Conservation (phyloP, 768 basidiomycete species). For the Hortiboletus campestris region DNA sequence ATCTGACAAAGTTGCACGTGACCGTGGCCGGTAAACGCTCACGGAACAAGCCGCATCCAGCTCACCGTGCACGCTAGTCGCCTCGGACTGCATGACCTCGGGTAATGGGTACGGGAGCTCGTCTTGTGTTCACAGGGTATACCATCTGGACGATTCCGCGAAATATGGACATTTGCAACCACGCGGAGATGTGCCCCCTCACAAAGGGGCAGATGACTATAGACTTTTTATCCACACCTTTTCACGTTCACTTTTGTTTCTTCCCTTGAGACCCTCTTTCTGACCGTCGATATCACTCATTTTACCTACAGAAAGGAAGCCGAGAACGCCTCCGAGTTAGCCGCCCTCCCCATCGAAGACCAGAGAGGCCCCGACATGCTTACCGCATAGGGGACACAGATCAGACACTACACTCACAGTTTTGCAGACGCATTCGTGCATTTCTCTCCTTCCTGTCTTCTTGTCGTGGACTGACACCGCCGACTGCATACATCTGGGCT, state of each 20-base stretch:
- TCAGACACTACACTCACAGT: conserved; percentile 59
- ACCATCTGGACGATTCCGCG: no score
- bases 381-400: conserved; percentile 57
- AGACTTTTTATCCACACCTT: neutral
- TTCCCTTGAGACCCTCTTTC: neutral
- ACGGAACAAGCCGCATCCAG: no score
- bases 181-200: no score
- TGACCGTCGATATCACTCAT: neutral
- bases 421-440: conserved; percentile 74
- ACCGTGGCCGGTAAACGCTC: no score
- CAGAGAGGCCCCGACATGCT: conserved; percentile 54
- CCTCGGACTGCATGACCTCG: no score
- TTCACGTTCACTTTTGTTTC: no score
- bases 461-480: neutral
- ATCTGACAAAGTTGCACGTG: no score
- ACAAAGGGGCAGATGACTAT: neutral
- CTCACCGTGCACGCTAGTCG: no score
- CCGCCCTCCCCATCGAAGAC: conserved; percentile 35
- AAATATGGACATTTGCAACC: no score
- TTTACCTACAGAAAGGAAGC: conserved; percentile 68
- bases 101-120: no score
- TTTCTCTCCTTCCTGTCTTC: neutral
- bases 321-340: conserved; percentile 72
- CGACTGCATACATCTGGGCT: no score
- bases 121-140: no score